Percentiles rank a stretch among this genome's conserved stretches.
Evolutionary conservation across 1,284 basidiomycete species (phyloP).

Genomic region (Sporisorium scitamineum): DNA sequence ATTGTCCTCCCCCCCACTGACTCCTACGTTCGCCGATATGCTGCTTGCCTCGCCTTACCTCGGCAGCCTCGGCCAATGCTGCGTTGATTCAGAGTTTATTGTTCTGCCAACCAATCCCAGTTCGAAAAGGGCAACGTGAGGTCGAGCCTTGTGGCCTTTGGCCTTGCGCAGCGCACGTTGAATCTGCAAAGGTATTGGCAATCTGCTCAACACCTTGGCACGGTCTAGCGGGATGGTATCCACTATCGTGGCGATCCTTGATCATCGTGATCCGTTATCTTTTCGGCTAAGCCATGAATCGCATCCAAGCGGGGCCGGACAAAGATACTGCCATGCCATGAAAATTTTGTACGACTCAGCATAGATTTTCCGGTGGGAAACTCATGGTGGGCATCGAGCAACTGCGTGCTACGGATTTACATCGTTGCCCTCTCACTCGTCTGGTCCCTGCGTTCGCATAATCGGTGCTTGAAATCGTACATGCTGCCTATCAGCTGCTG

Average conservation of each 20-base stretch:
- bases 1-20: not conserved
- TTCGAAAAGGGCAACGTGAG: not conserved
- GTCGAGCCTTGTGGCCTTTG: too few species aligned
- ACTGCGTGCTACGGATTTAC: not conserved
- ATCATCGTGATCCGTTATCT: too few species aligned
- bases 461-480: conserved; percentile 24
- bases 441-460: conserved; percentile 33
- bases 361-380: not conserved
- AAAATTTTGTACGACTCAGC: too few species aligned
- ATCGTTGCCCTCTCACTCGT: conserved; percentile 19
- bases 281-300: too few species aligned
- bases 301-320: too few species aligned
- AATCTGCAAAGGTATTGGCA: too few species aligned
- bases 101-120: conserved; percentile 1
- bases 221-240: too few species aligned
- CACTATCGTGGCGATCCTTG: too few species aligned
- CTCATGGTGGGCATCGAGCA: not conserved
- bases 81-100: not conserved
- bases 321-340: too few species aligned
- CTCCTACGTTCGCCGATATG: not conserved
- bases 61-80: conserved; percentile 4
- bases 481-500: not conserved
- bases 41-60: conserved; percentile 22
- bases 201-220: too few species aligned
- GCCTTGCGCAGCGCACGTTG: too few species aligned